These are phyloP conservation scores for Cryoendolithus antarcticus DNA, from an alignment of 2,329 filamentous ascomycete genomes.

Conservation along the genomic window DNA sequence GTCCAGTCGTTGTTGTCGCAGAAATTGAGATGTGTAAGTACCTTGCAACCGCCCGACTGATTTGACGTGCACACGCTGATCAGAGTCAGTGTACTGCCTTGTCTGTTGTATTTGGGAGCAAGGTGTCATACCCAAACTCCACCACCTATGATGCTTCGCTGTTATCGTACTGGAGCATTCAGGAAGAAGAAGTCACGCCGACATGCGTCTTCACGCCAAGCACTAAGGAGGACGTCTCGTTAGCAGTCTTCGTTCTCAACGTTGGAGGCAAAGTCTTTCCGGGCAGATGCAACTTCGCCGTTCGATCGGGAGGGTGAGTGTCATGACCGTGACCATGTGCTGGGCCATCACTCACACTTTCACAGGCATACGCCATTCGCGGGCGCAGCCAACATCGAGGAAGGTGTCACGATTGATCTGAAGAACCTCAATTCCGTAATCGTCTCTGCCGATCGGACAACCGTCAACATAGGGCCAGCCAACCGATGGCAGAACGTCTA, in stretches of 20 bases:
- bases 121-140: constrained; percentile 6
- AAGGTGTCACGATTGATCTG: constrained; percentile 31
- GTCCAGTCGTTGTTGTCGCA: too few species aligned
- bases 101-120: constrained; percentile 3
- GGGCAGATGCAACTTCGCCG: constrained; percentile 8
- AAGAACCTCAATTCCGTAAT: constrained; percentile 26
- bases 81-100: constrained; percentile 5
- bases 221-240: constrained; percentile 9
- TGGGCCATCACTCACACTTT: too few species aligned
- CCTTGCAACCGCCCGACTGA: not conserved
- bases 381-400: constrained; percentile 11
- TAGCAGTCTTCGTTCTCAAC: constrained; percentile 8
- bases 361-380: constrained; percentile 8
- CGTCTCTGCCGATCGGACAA: constrained; percentile 22
- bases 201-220: constrained; percentile 11
- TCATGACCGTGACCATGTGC: too few species aligned
- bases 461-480: constrained; percentile 34
- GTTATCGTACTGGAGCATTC: constrained; percentile 13
- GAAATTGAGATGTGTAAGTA: too few species aligned
- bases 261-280: constrained; percentile 5
- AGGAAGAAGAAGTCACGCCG: constrained; percentile 8
- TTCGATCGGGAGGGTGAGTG: constrained; percentile 10
- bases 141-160: constrained; percentile 10
- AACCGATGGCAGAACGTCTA: constrained; percentile 35
- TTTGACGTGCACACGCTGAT: not conserved